These are phyloP conservation scores for Laguncularia racemosa DNA, from an alignment of 345 rosid genomes.

Conservation along the genomic window DNA sequence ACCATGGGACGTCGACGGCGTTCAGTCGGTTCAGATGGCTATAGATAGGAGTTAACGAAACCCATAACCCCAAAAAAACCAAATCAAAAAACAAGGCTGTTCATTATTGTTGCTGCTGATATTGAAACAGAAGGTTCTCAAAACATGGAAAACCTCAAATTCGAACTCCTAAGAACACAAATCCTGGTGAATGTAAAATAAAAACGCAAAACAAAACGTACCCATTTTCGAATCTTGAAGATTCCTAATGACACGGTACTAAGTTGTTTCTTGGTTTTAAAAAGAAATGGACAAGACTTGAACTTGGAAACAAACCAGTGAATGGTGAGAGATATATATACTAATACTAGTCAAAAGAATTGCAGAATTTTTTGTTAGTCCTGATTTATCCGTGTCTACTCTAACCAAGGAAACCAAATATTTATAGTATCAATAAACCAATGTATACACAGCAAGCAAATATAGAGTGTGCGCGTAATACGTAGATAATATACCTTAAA, in stretches of 20 bases:
- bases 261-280: too few species aligned
- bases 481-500: background rate
- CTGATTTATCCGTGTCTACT: too few species aligned
- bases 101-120: background rate
- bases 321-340: conserved; percentile 4
- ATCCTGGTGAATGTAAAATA: conserved; percentile 7
- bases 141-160: conserved; percentile 10
- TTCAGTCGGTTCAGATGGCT: too few species aligned
- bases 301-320: conserved; percentile 4
- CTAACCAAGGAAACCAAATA: conserved; percentile 13
- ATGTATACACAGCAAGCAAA: too few species aligned
- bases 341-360: conserved; percentile 14
- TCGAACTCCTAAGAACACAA: conserved; percentile 15
- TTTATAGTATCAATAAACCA: background rate
- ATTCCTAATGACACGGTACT: conserved; percentile 2
- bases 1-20: too few species aligned
- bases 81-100: too few species aligned
- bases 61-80: too few species aligned
- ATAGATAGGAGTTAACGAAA: too few species aligned
- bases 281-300: too few species aligned
- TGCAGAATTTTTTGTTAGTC: too few species aligned
- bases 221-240: conserved; percentile 39
- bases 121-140: conserved; percentile 11
- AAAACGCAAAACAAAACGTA: conserved; percentile 16
- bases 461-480: background rate